Conservation (phyloP, 2,329 filamentous ascomycete species). For the Aspergillus sp. region DNA sequence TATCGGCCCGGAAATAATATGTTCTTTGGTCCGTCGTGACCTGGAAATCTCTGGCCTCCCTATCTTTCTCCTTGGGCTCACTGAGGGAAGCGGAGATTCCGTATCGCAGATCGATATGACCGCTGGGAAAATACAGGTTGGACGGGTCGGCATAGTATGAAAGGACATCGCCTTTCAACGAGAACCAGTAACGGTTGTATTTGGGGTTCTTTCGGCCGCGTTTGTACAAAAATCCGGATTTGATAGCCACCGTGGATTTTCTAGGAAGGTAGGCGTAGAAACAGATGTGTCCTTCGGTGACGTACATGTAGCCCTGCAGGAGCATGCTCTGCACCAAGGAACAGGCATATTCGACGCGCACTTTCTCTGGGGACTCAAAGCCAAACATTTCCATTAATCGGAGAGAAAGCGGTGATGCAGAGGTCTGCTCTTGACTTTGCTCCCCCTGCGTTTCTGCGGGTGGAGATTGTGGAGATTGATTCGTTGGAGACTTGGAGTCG, state of each 20-base stretch:
- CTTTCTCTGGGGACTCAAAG: slow-evolving; percentile 76
- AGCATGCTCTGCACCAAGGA: slow-evolving; percentile 90
- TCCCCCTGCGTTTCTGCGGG: slow-evolving; percentile 46
- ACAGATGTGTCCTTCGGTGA: slow-evolving; percentile 88
- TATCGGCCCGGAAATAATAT: slow-evolving; percentile 88
- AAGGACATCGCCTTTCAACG: slow-evolving; percentile 84
- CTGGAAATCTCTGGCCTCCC: slow-evolving; percentile 73
- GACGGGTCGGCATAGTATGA: slow-evolving; percentile 83
- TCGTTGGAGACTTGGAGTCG: slow-evolving; percentile 21
- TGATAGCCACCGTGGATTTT: slow-evolving; percentile 74
- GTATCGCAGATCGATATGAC: slow-evolving; percentile 88
- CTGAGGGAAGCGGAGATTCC: slow-evolving; percentile 79
- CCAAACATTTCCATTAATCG: slow-evolving; percentile 81
- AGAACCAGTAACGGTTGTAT: slow-evolving; percentile 90
- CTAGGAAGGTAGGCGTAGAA: slow-evolving; percentile 98
- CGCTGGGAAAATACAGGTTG: slow-evolving; percentile 85
- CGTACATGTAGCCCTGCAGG: slow-evolving; percentile 92
- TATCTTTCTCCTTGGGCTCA: slow-evolving; percentile 65
- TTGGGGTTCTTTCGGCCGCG: slow-evolving; percentile 83
- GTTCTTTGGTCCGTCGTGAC: slow-evolving; percentile 79
- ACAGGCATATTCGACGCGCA: slow-evolving; percentile 88
- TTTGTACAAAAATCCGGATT: slow-evolving; percentile 86
- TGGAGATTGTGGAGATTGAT: slow-evolving; percentile 16
- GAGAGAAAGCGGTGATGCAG: slow-evolving; percentile 61
- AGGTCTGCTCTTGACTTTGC: slow-evolving; percentile 43